phyloP scores from a whole-genome alignment of 2,329 filamentous ascomycete genomes.

The Fusarium sp. region DNA sequence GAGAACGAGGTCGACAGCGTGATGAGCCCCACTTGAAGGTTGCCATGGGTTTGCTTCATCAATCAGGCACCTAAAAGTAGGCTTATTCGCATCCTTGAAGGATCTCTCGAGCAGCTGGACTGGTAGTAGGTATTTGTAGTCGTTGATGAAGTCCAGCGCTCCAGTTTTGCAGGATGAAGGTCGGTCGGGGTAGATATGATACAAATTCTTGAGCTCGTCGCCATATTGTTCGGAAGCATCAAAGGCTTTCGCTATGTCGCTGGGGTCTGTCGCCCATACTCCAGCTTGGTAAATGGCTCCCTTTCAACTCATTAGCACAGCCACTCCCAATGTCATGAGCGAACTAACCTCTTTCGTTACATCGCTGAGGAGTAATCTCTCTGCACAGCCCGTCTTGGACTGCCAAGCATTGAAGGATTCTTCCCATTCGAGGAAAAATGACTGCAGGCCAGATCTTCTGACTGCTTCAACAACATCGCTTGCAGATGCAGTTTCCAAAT shows the following conservation, averaged over 20 bases:
- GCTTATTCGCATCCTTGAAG: slow-evolving; percentile 37
- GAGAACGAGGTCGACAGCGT: slow-evolving; percentile 58
- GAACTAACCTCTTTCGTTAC: slow-evolving; percentile 4
- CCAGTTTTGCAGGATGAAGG: slow-evolving; percentile 53
- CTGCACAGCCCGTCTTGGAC: neutral
- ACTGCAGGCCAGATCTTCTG: neutral
- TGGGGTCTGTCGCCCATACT: neutral
- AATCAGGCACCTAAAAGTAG: slow-evolving; percentile 54
- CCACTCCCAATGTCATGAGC: accelerated
- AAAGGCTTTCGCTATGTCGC: neutral
- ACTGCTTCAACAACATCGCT: slow-evolving; percentile 1
- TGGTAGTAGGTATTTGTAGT: slow-evolving; percentile 47
- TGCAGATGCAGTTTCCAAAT: neutral
- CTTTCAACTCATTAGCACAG: neutral
- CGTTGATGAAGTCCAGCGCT: slow-evolving; percentile 52
- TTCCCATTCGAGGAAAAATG: slow-evolving; percentile 21
- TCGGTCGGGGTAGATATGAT: slow-evolving; percentile 53
- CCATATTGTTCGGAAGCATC: slow-evolving; percentile 17
- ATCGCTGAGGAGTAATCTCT: neutral
- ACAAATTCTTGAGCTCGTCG: slow-evolving; percentile 51
- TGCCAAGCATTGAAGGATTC: neutral
- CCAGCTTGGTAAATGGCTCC: neutral
- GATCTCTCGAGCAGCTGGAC: slow-evolving; percentile 1
- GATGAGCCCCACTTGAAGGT: slow-evolving; percentile 56
- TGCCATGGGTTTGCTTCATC: slow-evolving; percentile 61